These are phyloP conservation scores for Populus simonii DNA, from an alignment of 345 rosid genomes.

Conservation along the genomic window DNA sequence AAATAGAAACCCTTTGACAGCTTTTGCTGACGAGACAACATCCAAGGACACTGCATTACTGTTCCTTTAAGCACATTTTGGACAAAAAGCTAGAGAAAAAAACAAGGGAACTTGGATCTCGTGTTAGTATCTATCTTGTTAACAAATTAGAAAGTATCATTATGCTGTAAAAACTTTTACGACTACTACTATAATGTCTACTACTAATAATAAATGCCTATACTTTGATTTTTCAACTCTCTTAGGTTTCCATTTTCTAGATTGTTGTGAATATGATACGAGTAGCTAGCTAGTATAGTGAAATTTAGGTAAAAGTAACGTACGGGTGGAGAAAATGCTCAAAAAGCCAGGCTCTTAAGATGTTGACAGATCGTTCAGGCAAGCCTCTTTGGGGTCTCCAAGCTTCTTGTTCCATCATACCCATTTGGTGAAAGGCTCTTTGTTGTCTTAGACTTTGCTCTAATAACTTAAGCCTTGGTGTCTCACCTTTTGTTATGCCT, in stretches of 20 bases:
- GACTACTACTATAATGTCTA: background rate
- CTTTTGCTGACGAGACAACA: slow-evolving; percentile 53
- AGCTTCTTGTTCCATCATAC: slow-evolving; percentile 96
- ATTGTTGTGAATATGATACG: background rate
- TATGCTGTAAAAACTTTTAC: background rate
- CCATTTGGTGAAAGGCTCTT: slow-evolving; percentile 88
- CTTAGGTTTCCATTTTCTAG: background rate
- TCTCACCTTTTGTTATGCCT: slow-evolving; percentile 89
- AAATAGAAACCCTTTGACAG: slow-evolving; percentile 48
- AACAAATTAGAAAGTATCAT: slow-evolving; percentile 6
- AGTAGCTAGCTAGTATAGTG: background rate
- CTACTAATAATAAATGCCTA: background rate
- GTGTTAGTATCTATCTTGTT: slow-evolving; percentile 17
- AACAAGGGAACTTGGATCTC: slow-evolving; percentile 37
- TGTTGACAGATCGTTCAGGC: slow-evolving; percentile 95
- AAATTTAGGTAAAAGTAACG: slow-evolving; percentile 28
- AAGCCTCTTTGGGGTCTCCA: slow-evolving; percentile 97
- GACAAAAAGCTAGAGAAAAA: slow-evolving; percentile 23
- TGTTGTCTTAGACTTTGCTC: slow-evolving; percentile 92
- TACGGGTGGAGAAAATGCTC: slow-evolving; percentile 99
- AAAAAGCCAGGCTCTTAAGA: slow-evolving; percentile 93
- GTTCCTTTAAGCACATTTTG: slow-evolving; percentile 16
- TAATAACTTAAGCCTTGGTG: slow-evolving; percentile 73
- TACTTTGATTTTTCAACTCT: background rate
- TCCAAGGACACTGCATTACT: slow-evolving; percentile 50